Evolutionary conservation across 768 basidiomycete genomes (phyloP).

Genomic region (Clavaria fumosa): DNA sequence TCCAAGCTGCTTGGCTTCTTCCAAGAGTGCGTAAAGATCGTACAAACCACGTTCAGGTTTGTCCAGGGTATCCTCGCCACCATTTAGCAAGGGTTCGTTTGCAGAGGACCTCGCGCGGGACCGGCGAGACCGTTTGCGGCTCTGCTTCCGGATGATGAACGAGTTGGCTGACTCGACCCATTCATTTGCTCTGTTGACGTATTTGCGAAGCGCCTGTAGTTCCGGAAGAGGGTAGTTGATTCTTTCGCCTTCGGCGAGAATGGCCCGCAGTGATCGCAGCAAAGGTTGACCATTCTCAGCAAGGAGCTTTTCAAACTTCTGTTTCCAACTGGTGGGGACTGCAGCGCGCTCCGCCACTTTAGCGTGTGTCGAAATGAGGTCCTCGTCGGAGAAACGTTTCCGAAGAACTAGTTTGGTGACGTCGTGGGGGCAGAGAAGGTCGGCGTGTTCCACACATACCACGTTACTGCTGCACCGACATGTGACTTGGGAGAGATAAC

Average conservation of each 20-base stretch:
- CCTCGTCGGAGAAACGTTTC: conserved; percentile 68
- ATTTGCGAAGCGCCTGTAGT: conserved; percentile 54
- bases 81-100: conserved; percentile 19
- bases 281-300: conserved; percentile 54
- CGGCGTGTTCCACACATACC: conserved; percentile 74
- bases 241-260: conserved; percentile 82
- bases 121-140: conserved; percentile 57
- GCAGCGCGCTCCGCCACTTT: conserved; percentile 59
- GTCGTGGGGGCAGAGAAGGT: conserved; percentile 50
- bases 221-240: conserved; percentile 65
- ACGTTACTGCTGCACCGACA: conserved; percentile 68
- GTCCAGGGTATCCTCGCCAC: conserved; percentile 42
- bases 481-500: conserved; percentile 85
- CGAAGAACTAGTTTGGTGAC: conserved; percentile 43
- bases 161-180: conserved; percentile 80
- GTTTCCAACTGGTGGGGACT: conserved; percentile 61
- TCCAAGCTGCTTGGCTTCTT: conserved; percentile 61
- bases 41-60: conserved; percentile 56
- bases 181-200: conserved; percentile 66
- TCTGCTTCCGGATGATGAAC: conserved; percentile 67
- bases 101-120: conserved; percentile 38
- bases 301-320: conserved; percentile 51
- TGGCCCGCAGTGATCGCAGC: conserved; percentile 61
- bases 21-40: conserved; percentile 53
- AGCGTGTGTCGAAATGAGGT: conserved; percentile 49